Evolutionary conservation across 108 stramenopile genomes (phyloP), one percentile per base, ranked within the genome.

Genomic region (Discostella pseudostelligera): DNA sequence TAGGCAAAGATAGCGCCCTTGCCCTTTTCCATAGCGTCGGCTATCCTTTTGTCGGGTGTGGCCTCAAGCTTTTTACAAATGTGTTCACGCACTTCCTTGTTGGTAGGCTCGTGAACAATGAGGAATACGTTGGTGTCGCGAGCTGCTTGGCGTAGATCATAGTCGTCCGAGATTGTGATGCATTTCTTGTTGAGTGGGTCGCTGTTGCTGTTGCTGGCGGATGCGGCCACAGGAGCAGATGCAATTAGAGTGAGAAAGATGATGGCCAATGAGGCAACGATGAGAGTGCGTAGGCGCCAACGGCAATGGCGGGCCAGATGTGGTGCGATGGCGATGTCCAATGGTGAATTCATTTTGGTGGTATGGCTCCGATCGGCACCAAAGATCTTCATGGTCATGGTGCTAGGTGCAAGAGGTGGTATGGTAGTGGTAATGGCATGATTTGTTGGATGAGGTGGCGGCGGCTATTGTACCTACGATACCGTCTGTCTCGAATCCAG

Each of bases 91-190:
- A 35, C 53, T 28, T 29, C 39, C 4, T 16, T 56, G 48, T 46
- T 46, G n/a, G 65, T 63, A 0, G 21, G 32, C 2, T 70, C 64
- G 17, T 66, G 64, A 0, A 78, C 54, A 39, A 78, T 47, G 64
- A 78, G 69, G 53, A 78, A 42, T 19, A 78, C 76, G 43, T 78
- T 70, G 51, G 65, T 13, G 16, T 78, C 44, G n/a, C 65, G 63
- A 0, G 76, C 69, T 14, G 70, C 32, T 57, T 45, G 69, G 49
- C 69, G 76, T 39, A 78, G 59, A 36, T 78, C 76, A 54, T 59
- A 66, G 17, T 78, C 76, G 58, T 70, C 69, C 25, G 45, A 60
- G 59, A 78, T 55, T 24, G 59, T 32, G 24, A 70, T 21, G 64
- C 76, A 78, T 35, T 66, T 53, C 53, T 66, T 51, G 25, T 60